Evolutionary conservation across 768 basidiomycete species (phyloP).

Genomic region (Hemileccinum rubropunctum): DNA sequence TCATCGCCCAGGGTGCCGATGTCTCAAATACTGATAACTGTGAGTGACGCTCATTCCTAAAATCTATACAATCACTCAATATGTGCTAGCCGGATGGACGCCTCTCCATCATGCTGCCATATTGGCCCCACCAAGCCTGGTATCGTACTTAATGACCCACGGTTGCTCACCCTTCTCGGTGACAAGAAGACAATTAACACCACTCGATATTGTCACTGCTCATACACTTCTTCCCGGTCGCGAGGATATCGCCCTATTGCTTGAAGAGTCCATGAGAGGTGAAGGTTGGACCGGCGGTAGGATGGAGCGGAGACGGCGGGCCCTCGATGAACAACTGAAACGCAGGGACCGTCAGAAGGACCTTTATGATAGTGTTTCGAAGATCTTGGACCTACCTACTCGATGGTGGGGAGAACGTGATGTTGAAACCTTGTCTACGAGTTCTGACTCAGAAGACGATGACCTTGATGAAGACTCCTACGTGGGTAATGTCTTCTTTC

Average conservation of each 20-base stretch:
- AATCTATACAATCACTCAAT: slow-evolving; percentile 4
- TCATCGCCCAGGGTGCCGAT: slow-evolving; percentile 78
- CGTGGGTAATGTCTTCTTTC: slow-evolving; percentile 32
- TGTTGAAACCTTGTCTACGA: slow-evolving; percentile 41
- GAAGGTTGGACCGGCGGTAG: slow-evolving; percentile 79
- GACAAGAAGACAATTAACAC: slow-evolving; percentile 77
- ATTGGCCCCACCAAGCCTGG: slow-evolving; percentile 82
- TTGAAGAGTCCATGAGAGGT: slow-evolving; percentile 86
- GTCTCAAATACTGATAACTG: slow-evolving; percentile 59
- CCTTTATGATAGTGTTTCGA: slow-evolving; percentile 58
- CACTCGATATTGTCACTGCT: slow-evolving; percentile 87
- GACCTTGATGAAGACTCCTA: slow-evolving; percentile 49
- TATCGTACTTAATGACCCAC: slow-evolving; percentile 90
- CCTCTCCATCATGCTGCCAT: slow-evolving; percentile 91
- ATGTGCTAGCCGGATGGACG: slow-evolving; percentile 82
- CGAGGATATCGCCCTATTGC: slow-evolving; percentile 79
- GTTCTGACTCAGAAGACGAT: slow-evolving; percentile 48
- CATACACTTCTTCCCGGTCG: slow-evolving; percentile 79
- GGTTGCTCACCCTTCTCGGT: slow-evolving; percentile 80
- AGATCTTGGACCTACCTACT: slow-evolving; percentile 51
- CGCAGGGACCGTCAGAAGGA: slow-evolving; percentile 50
- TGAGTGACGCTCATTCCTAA: slow-evolving; percentile 29
- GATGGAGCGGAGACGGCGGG: slow-evolving; percentile 65
- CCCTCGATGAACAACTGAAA: slow-evolving; percentile 56
- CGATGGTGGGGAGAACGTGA: slow-evolving; percentile 66